Conservation (phyloP, 23 red algal species). For the Gracilariopsis chorda region DNA sequence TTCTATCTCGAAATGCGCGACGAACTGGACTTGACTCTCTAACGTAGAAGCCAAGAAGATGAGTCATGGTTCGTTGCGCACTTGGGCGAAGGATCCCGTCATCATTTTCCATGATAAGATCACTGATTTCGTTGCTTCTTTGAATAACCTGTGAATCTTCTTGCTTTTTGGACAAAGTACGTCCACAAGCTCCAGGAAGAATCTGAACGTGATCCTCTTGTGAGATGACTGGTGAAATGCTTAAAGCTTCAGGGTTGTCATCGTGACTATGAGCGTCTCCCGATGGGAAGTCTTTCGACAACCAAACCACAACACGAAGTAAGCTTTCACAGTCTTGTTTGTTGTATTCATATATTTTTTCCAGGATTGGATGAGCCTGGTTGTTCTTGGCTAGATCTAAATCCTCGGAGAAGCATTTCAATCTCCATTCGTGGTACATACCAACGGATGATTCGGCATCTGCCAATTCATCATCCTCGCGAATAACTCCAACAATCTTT, state of each 20-base stretch:
- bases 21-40: conserved; percentile 54
- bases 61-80: neutral
- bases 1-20: conserved; percentile 45
- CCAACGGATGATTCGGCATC: conserved; percentile 79
- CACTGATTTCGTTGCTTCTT: conserved; percentile 24
- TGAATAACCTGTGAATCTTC: conserved; percentile 59
- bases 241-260: neutral
- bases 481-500: conserved; percentile 55
- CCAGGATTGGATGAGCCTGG: conserved; percentile 2
- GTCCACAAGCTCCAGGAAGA: conserved; percentile 65
- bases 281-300: neutral
- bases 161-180: conserved; percentile 3
- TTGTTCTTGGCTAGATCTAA: neutral
- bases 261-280: neutral
- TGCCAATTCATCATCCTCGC: conserved; percentile 61
- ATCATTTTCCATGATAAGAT: conserved; percentile 4
- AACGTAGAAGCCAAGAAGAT: conserved; percentile 62
- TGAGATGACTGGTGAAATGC: too few relatives aligned
- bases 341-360: conserved; percentile 63
- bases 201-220: too few relatives aligned
- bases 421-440: conserved; percentile 80
- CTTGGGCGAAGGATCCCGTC: neutral
- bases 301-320: conserved; percentile 55
- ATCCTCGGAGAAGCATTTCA: conserved; percentile 17
- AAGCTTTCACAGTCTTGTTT: conserved; percentile 75